These are phyloP conservation scores for Carex kokanica DNA, from an alignment of 176 grass and related monocot species.

Conservation along the genomic window DNA sequence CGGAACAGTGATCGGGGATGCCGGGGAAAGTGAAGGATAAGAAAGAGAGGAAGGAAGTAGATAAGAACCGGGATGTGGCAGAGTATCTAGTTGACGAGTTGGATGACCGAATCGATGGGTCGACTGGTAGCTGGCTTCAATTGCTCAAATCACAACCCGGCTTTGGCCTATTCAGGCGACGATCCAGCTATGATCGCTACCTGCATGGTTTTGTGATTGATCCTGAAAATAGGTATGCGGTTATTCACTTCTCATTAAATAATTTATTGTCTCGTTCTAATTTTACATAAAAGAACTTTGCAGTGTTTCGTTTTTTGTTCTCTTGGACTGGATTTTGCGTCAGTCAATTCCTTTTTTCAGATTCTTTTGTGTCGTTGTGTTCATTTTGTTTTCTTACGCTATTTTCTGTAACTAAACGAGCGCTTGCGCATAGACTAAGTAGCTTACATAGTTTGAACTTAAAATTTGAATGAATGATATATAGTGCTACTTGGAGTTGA, in stretches of 20 bases:
- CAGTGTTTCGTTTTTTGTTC: neutral
- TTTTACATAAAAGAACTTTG: neutral
- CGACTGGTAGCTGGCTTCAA: conserved; percentile 46
- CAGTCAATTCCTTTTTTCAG: neutral
- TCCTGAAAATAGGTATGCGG: conserved; percentile 58
- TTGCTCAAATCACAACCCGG: conserved; percentile 54
- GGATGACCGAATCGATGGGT: conserved; percentile 44
- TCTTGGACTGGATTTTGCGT: neutral
- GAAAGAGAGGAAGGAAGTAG: conserved; percentile 10
- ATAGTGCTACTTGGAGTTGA: neutral
- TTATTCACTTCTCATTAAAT: neutral
- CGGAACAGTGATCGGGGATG: conserved; percentile 36
- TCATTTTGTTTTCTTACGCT: conserved; percentile 16
- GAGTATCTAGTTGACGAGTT: conserved; percentile 74
- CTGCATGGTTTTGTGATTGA: conserved; percentile 54
- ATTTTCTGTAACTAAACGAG: neutral
- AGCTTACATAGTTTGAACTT: neutral
- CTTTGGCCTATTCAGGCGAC: conserved; percentile 34
- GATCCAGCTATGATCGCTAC: conserved; percentile 12
- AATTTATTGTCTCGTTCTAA: neutral
- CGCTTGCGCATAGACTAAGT: neutral
- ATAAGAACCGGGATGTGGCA: neutral
- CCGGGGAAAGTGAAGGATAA: conserved; percentile 22
- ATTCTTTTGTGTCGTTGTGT: conserved; percentile 3
- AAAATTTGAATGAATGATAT: neutral